phyloP scores from a whole-genome alignment of 2,329 filamentous ascomycete genomes.

The Cadophora luteo-olivacea region DNA sequence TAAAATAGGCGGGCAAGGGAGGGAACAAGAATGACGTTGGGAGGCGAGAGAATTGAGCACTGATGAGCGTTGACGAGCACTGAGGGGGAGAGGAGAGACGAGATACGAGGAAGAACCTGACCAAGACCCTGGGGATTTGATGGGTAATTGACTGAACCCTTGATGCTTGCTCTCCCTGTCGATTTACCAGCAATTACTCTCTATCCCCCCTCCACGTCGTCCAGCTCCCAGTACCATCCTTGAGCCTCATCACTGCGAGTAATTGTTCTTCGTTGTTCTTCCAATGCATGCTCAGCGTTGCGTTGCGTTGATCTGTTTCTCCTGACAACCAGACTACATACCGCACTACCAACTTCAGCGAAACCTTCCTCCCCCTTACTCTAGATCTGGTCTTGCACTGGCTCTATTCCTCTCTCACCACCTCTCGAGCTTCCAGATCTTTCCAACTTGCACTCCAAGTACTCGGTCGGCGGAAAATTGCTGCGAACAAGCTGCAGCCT shows the following conservation, averaged over 20 bases:
- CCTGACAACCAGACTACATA: constrained; percentile 13
- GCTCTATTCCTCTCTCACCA: neutral
- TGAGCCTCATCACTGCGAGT: constrained; percentile 13
- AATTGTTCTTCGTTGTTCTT: neutral
- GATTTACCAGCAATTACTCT: constrained; percentile 6
- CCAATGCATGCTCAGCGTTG: neutral
- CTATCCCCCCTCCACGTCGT: constrained; percentile 10
- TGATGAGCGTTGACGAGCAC: neutral
- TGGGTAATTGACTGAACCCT: constrained; percentile 8
- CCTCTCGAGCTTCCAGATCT: neutral
- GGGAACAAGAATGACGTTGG: constrained; percentile 12
- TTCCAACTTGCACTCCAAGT: neutral
- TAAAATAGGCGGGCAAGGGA: constrained; percentile 11
- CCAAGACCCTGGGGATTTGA: neutral
- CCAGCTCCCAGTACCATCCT: constrained; percentile 11
- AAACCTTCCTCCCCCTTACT: constrained; percentile 10
- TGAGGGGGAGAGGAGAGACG: neutral
- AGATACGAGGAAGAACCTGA: constrained; percentile 5
- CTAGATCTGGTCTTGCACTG: neutral
- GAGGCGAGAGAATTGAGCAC: neutral
- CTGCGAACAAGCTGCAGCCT: constrained; percentile 11
- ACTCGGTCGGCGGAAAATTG: constrained; percentile 7
- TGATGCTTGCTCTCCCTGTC: constrained; percentile 7
- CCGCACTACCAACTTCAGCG: neutral
- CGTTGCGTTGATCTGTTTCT: neutral